Evolutionary conservation across 768 basidiomycete species (phyloP).

Genomic region (Russula virescens): DNA sequence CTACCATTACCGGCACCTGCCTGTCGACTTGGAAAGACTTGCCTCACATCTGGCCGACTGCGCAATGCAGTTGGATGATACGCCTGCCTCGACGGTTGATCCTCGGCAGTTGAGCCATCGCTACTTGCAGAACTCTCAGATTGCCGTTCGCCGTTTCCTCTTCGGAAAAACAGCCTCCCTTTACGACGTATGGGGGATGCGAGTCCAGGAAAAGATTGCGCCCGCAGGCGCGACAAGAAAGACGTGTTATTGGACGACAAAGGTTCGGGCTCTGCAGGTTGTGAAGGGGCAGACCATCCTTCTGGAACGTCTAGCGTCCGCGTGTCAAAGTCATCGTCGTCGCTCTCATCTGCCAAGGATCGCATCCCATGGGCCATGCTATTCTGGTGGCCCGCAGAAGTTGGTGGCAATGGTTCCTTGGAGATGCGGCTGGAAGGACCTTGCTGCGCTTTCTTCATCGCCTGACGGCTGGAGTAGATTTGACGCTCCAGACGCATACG

Average conservation of each 20-base stretch:
- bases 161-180: slow-evolving; percentile 3
- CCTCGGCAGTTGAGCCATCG: slow-evolving; percentile 21
- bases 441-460: slow-evolving; percentile 53
- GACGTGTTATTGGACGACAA: not conserved
- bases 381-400: slow-evolving; percentile 6
- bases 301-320: slow-evolving; percentile 8
- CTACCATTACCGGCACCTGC: not conserved
- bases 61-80: slow-evolving; percentile 5
- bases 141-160: not conserved
- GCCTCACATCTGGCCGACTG: slow-evolving; percentile 17
- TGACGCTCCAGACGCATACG: slow-evolving; percentile 80
- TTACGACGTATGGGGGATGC: slow-evolving; percentile 9
- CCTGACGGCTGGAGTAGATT: slow-evolving; percentile 72
- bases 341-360: slow-evolving; percentile 9
- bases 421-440: slow-evolving; percentile 22
- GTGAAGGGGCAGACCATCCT: slow-evolving; percentile 10
- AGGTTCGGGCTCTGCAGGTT: not conserved
- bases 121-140: slow-evolving; percentile 18
- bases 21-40: slow-evolving; percentile 11
- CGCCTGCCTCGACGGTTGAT: not conserved
- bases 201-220: slow-evolving; percentile 23
- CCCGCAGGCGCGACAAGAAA: slow-evolving; percentile 22
- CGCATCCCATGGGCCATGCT: slow-evolving; percentile 14
- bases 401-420: not conserved
- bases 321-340: slow-evolving; percentile 26